A percentile compares a stretch with the other conserved stretches of the same genome.
These are phyloP conservation scores for Diaporthe australafricana DNA, from an alignment of 2,329 filamentous ascomycete species.

Conservation along the genomic window DNA sequence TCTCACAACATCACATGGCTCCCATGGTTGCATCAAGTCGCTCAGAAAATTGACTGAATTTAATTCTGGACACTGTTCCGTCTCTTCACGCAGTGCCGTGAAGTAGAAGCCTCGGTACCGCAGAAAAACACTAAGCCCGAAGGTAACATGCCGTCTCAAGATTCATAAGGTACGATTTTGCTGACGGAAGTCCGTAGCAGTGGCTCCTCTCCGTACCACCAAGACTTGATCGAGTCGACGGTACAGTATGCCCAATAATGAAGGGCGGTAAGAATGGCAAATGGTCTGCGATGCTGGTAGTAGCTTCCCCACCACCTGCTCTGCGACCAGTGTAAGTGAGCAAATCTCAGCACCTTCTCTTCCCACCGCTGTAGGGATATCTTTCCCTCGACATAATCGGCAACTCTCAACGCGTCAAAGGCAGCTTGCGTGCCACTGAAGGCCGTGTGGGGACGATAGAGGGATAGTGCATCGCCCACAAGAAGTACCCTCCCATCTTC, in stretches of 20 bases:
- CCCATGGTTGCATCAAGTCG: too few relatives aligned
- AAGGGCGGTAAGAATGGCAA: background rate
- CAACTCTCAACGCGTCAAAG: background rate
- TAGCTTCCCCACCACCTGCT: background rate
- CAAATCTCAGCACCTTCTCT: background rate
- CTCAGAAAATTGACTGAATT: too few relatives aligned
- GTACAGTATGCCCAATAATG: background rate
- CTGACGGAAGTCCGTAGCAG: too few relatives aligned
- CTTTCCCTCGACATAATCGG: background rate
- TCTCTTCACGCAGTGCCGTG: too few relatives aligned
- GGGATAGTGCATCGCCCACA: conserved; percentile 56
- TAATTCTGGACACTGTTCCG: too few relatives aligned
- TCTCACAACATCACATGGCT: too few relatives aligned
- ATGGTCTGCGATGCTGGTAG: background rate
- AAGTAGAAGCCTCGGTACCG: too few relatives aligned
- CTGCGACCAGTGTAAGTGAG: background rate
- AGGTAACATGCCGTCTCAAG: too few relatives aligned
- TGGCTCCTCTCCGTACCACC: too few relatives aligned
- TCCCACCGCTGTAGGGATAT: background rate
- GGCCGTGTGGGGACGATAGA: conserved; percentile 57
- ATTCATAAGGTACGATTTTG: too few relatives aligned
- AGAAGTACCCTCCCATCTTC: conserved; percentile 53
- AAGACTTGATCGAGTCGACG: too few relatives aligned
- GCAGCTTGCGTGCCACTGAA: conserved; percentile 53
- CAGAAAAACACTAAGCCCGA: too few relatives aligned